These are phyloP conservation scores for Coemansia sp. DNA, from an alignment of 192 early-diverging fungal genomes.

Conservation along the genomic window DNA sequence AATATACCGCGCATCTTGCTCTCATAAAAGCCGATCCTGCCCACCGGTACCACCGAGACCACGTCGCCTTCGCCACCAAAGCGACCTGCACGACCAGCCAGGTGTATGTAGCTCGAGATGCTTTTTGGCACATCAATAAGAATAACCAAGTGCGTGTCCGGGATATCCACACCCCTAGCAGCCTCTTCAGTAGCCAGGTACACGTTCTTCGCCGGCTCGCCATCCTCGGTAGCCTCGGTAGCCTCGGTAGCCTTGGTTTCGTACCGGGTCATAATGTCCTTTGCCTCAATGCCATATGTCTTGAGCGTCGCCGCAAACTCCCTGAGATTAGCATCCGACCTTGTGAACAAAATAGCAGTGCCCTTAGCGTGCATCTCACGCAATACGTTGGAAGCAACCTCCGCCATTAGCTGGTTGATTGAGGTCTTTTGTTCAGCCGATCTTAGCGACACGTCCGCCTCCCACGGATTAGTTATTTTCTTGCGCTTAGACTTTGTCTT, in stretches of 20 bases:
- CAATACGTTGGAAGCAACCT: conserved; percentile 34
- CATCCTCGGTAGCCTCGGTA: not conserved
- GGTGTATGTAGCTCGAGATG: conserved; percentile 73
- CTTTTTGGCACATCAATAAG: conserved; percentile 74
- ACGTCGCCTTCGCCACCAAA: conserved; percentile 55
- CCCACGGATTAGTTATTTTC: not conserved
- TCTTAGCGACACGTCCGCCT: not conserved
- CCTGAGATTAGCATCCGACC: conserved; percentile 19
- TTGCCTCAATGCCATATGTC: conserved; percentile 16
- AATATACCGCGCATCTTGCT: conserved; percentile 47
- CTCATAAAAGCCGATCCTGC: conserved; percentile 25
- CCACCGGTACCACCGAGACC: conserved; percentile 38
- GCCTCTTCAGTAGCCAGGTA: conserved; percentile 70
- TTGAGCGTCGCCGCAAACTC: conserved; percentile 19
- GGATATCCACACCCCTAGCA: conserved; percentile 83
- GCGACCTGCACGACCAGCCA: conserved; percentile 82
- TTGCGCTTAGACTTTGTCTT: not conserved
- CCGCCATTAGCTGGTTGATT: conserved; percentile 27
- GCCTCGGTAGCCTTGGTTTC: not conserved
- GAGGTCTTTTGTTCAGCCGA: conserved; percentile 2
- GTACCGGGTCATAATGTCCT: conserved; percentile 25
- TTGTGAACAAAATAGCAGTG: conserved; percentile 21
- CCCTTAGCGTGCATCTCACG: conserved; percentile 3
- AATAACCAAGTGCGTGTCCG: conserved; percentile 72
- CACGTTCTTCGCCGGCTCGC: conserved; percentile 9